Conservation (phyloP, 73 alveolate species). For the Uronychia setigera region DNA sequence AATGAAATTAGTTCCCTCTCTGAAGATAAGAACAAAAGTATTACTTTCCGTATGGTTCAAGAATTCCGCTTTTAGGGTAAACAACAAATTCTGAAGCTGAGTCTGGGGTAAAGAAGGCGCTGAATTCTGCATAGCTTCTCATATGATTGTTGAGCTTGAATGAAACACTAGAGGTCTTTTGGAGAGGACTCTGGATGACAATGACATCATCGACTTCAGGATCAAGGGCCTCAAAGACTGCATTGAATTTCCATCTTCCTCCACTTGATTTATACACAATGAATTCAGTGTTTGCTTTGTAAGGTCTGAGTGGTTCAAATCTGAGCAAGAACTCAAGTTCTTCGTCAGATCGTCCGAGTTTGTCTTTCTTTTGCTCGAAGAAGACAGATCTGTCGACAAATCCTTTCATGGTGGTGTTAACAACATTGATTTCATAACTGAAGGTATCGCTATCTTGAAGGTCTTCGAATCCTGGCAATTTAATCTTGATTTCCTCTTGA, state of each 20-base stretch:
- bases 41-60: slow-evolving; percentile 93
- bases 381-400: slow-evolving; percentile 91
- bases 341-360: slow-evolving; percentile 65
- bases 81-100: slow-evolving; percentile 94
- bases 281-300: slow-evolving; percentile 92
- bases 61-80: slow-evolving; percentile 91
- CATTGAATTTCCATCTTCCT: slow-evolving; percentile 98
- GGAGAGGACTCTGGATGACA: slow-evolving; percentile 87
- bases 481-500: slow-evolving; percentile 79
- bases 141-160: slow-evolving; percentile 92
- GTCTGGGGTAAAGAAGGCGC: slow-evolving; percentile 96
- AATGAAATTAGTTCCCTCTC: slow-evolving; percentile 96
- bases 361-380: slow-evolving; percentile 81
- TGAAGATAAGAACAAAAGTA: slow-evolving; percentile 11
- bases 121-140: slow-evolving; percentile 92
- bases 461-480: slow-evolving; percentile 77
- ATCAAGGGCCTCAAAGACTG: slow-evolving; percentile 92
- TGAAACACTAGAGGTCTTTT: slow-evolving; percentile 90
- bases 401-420: slow-evolving; percentile 74
- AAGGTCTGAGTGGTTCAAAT: slow-evolving; percentile 96
- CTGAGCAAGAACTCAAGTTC: slow-evolving; percentile 87
- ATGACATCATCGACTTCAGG: slow-evolving; percentile 98
- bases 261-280: slow-evolving; percentile 92
- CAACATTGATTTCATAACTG: slow-evolving; percentile 85
- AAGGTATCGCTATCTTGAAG: slow-evolving; percentile 62